Percentiles rank a stretch among this genome's conserved stretches.
Evolutionary conservation across 2,329 filamentous ascomycete species (phyloP).

Genomic region (Huntiella abstrusa): DNA sequence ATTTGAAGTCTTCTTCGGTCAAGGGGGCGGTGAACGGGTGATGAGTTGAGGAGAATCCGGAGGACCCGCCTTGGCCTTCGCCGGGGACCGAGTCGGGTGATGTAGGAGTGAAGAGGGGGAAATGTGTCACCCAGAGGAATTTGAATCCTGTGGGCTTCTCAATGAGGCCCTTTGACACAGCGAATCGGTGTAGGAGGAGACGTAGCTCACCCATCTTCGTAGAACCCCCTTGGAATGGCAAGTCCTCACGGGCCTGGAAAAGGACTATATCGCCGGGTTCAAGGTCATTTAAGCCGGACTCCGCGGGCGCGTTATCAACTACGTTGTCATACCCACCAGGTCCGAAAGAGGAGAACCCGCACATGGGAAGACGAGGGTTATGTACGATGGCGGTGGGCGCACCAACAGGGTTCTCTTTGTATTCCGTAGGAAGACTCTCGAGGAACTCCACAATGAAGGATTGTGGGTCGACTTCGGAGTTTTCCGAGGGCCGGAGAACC

Average conservation of each 20-base stretch:
- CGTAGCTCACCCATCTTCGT: conserved; percentile 54
- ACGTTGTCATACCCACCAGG: conserved; percentile 17
- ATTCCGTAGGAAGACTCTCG: conserved; percentile 38
- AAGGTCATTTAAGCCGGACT: conserved; percentile 19
- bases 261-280: conserved; percentile 63
- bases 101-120: conserved; percentile 72
- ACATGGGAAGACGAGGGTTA: conserved; percentile 53
- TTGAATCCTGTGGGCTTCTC: conserved; percentile 30
- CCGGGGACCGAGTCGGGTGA: conserved; percentile 40
- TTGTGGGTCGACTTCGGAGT: conserved; percentile 31
- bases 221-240: conserved; percentile 51
- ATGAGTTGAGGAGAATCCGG: conserved; percentile 73
- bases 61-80: conserved; percentile 67
- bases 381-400: conserved; percentile 62
- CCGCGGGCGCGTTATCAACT: conserved; percentile 14
- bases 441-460: conserved; percentile 53
- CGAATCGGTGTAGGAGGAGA: conserved; percentile 46
- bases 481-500: conserved; percentile 39
- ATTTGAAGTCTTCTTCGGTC: conserved; percentile 48
- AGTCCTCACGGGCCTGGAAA: conserved; percentile 56
- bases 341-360: conserved; percentile 60
- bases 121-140: conserved; percentile 76
- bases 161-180: conserved; percentile 44
- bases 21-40: conserved; percentile 91
- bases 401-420: conserved; percentile 54